These are phyloP conservation scores for Tuber brumale DNA, from an alignment of 495 filamentous ascomycete genomes.

Conservation along the genomic window DNA sequence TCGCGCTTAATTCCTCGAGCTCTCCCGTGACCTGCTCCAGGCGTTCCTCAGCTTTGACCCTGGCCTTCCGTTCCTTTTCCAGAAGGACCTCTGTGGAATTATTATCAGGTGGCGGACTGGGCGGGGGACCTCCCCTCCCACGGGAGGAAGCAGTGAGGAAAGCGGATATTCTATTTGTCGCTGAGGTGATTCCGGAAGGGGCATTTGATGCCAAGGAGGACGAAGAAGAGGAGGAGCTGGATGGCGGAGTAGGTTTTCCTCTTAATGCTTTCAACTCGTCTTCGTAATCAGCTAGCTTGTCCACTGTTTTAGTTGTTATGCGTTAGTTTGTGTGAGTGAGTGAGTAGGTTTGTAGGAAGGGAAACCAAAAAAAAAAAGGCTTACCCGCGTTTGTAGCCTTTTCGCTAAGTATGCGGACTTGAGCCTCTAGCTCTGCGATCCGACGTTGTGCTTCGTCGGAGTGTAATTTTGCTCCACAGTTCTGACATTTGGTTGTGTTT, in stretches of 20 bases:
- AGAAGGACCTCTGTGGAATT: constrained; percentile 53
- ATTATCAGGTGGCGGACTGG: constrained; percentile 47
- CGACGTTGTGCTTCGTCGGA: constrained; percentile 53
- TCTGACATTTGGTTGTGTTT: constrained; percentile 21
- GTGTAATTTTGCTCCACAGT: constrained; percentile 25
- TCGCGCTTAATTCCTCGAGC: constrained; percentile 80
- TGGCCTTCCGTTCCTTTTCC: constrained; percentile 61
- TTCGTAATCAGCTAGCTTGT: constrained; percentile 91
- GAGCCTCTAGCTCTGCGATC: constrained; percentile 74
- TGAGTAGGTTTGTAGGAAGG: background rate
- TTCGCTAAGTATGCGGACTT: constrained; percentile 59
- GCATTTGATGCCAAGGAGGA: constrained; percentile 43
- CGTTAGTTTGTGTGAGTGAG: constrained; percentile 4
- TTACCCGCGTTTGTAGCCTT: constrained; percentile 72
- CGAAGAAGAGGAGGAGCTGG: constrained; percentile 31
- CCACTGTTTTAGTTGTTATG: constrained; percentile 12
- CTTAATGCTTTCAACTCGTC: constrained; percentile 68
- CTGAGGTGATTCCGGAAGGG: constrained; percentile 42
- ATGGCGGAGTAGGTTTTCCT: constrained; percentile 25
- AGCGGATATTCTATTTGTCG: constrained; percentile 55
- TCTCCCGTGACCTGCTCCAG: constrained; percentile 66
- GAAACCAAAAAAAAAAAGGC: constrained; percentile 34
- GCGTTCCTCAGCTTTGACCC: constrained; percentile 66
- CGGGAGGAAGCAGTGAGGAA: constrained; percentile 51
- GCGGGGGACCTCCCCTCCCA: constrained; percentile 32